phyloP scores from a whole-genome alignment of 805 yeast genomes.

The Candida ipomoeae region DNA sequence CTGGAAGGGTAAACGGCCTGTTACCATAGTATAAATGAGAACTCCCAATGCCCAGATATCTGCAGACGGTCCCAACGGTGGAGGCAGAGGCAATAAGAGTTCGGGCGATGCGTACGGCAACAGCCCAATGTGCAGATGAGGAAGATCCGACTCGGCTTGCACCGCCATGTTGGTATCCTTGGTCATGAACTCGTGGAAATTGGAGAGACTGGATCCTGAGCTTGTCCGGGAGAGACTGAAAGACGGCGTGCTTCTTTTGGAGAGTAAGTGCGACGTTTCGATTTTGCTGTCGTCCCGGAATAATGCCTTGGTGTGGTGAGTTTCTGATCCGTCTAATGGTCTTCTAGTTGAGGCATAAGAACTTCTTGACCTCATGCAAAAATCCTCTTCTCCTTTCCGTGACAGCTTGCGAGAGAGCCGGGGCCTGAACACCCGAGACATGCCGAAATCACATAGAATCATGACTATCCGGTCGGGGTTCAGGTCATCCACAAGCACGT shows the following conservation, averaged over 20 bases:
- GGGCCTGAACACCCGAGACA: conserved; percentile 45
- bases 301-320: conserved; percentile 20
- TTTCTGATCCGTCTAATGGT: conserved; percentile 35
- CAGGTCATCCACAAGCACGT: conserved; percentile 55
- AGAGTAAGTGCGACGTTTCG: conserved; percentile 26
- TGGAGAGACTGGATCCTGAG: conserved; percentile 9
- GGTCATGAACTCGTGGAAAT: conserved; percentile 15
- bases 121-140: conserved; percentile 78
- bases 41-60: conserved; percentile 95
- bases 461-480: conserved; percentile 44
- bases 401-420: conserved; percentile 25
- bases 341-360: conserved; percentile 29
- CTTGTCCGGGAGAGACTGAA: conserved; percentile 7
- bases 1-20: conserved; percentile 75
- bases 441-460: conserved; percentile 85
- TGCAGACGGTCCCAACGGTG: conserved; percentile 60
- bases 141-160: conserved; percentile 40
- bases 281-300: conserved; percentile 31
- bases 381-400: conserved; percentile 11
- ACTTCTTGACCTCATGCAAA: conserved; percentile 28
- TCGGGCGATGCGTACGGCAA: conserved; percentile 93
- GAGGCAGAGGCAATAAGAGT: conserved; percentile 57
- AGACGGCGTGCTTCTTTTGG: conserved; percentile 30
- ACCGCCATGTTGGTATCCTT: conserved; percentile 9
- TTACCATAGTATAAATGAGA: conserved; percentile 63